Evolutionary conservation across 371 early-diverging fungal genomes (phyloP), one percentile per base, ranked within the genome.

Genomic region (Phascolomyces articulosus): DNA sequence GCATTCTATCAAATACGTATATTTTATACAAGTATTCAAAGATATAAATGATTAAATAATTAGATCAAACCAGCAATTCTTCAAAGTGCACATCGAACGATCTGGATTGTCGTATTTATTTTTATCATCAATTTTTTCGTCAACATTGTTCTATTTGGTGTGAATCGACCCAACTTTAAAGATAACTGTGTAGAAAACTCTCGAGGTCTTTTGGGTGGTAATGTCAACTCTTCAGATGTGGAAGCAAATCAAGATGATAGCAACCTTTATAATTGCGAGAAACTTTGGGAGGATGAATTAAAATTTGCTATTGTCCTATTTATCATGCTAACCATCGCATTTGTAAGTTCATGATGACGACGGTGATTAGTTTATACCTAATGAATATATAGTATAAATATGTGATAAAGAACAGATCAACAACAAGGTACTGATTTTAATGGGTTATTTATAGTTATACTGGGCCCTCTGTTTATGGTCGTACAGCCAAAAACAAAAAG

Each of bases 211-310:
- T 56, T 68, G 0, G 67, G 60, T 26, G 26, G 48, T 11, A 57
- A 58, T n/a, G 41, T 28, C 55, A 74, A 68, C 53, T 55, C 55
- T 23, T 63, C 65, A 16, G 41, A 40, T 66, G 66, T 49, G 20
- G 60, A 23, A 44, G 68, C 18, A 58, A 26, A 1, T 24, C 68
- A 15, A 47, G 55, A 1, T 26, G 31, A 27, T 20, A 75, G 81
- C 54, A 81, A 84, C 41, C 16, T 62, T 2, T 78, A 67, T 65
- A 72, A 78, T 28, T 78, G 78, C 58, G 62, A 73, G 11, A 74
- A 71, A 40, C 49, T 78, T 41, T 78, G 78, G 78, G 71, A 78
- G 55, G 73, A 78, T 57, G 78, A 78, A 48, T 48, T 78, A 40
- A 78, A 78, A 20, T 67, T 78, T 28, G 64, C 71, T 4, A 54